Evolutionary conservation across 2,329 filamentous ascomycete genomes (phyloP), one percentile per base, ranked within the genome.

Genomic region (Dactylellina leptospora): DNA sequence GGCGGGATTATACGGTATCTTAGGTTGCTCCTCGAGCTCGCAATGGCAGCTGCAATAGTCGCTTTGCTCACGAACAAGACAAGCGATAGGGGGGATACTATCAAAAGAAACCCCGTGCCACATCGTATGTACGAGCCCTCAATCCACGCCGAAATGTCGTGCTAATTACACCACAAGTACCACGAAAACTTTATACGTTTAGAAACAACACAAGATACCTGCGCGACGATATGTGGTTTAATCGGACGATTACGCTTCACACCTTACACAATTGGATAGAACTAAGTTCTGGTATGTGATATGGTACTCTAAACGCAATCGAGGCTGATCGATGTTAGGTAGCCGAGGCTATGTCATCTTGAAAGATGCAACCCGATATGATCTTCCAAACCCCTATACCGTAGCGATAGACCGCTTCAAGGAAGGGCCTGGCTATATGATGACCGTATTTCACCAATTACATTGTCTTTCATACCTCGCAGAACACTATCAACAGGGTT

Each of bases 371-470:
- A 74, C 64, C 1, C 60, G 69, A 56, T 80, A 79, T 75, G 74
- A 76, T 10, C 75, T 77, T 5, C 77, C 78, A 18, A 70, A 78
- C 6, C 79, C 79, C 0, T 78, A 78, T 70, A 79, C 70, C 3
- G 75, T 79, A 3, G 70, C 76, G 0, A 47, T 80, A 0, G 76
- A 78, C 73, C 77, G 76, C 13, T 75, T 76, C 16, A 56, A 71
- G 0, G 78, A 80, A 58, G 80, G 80, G 9, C 79, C 79, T 0
- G 79, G 78, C 5, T 81, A 79, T 69, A 80, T 81, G 78, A 77
- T 79, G 75, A 75, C 78, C 23, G 80, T 80, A n/a, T 81, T 80
- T 74, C 80, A 81, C 73, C 80, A 81, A 54, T 77, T 81, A 0
- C 79, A 81, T 56, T 81, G 80, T 63, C 74, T 80, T 25, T 81